A percentile compares a stretch with the other conserved stretches of the same genome.
Conservation (phyloP, 345 rosid species). For the Litchi chinensis region DNA sequence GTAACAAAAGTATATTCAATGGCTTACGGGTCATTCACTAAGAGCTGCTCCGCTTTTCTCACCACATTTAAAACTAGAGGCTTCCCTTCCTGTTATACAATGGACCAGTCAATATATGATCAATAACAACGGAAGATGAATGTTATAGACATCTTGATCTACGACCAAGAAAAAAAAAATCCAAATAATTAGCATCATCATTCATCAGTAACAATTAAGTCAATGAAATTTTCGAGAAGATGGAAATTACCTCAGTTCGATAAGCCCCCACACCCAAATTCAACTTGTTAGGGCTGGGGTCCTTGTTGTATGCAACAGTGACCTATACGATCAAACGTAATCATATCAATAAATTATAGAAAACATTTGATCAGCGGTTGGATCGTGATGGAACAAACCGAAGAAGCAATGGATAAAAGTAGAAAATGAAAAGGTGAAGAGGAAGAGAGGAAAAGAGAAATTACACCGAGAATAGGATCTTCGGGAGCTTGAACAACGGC, state of each 20-base stretch:
- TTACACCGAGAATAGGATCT: slow-evolving; percentile 74
- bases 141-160: neutral
- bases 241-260: slow-evolving; percentile 75
- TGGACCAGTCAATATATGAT: neutral
- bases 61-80: slow-evolving; percentile 85
- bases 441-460: neutral
- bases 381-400: slow-evolving; percentile 1
- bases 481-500: slow-evolving; percentile 55
- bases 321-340: slow-evolving; percentile 48
- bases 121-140: neutral
- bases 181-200: slow-evolving; percentile 11
- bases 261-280: slow-evolving; percentile 98
- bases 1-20: neutral
- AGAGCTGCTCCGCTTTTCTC: slow-evolving; percentile 75
- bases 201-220: neutral
- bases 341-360: neutral
- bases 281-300: slow-evolving; percentile 78
- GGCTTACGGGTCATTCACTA: slow-evolving; percentile 73
- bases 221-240: neutral
- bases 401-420: neutral
- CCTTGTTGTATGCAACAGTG: slow-evolving; percentile 93
- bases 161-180: neutral
- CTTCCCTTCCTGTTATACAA: slow-evolving; percentile 77
- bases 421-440: neutral
- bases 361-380: neutral